Base-by-base conservation (phyloP, 2,329 filamentous ascomycete species). In the Fusarium agapanthi region DNA sequence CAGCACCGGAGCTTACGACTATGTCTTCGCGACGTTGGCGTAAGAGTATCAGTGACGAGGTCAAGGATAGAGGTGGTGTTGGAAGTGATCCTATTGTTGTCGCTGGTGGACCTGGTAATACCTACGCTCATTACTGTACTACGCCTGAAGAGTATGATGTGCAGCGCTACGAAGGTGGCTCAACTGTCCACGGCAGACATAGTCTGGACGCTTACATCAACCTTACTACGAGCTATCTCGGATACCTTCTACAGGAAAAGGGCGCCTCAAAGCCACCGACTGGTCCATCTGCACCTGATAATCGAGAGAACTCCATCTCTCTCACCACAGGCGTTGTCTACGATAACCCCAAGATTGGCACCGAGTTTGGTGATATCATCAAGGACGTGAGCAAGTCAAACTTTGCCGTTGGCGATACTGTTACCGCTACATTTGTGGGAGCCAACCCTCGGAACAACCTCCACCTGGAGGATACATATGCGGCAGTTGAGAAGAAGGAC, bases 1-100 rank as follows among this genome's bases (percentile, higher is more conserved):
- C 64, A 0, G 61, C 64, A 0, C 38, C 64, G 0, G 64, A 67
- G 3, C 44, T 67, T 0, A 44, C 51, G 0, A 67, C 64, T 0
- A 67, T 67, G 64, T 67, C 64, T 16, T 59, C 64, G 1, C 32
- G 64, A 18, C 64, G 64, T 3, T 67, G 64, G 64, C 51, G 62
- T 0, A 50, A 67, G 38, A 51, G 51, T 2, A 60, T 67, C 3
- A 67, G 53, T 15, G 28, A 67, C 7, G 61, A 60, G 9, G 60
- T 66, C 0, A 15, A 51, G 6, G 28, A 20, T 1, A 26, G 61
- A 15, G 64, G 51, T 6, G 8, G 34, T 20, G 34, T 28, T 41
- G 32, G 6, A 3, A 2, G 1, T 12, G 51, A 66, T 6, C 64
- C 64, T 3, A 60, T 67, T 2, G 64, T 67, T 30, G 61, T 67